Base-by-base conservation (phyloP, 768 basidiomycete genomes). In the Tephrocybe sp. region DNA sequence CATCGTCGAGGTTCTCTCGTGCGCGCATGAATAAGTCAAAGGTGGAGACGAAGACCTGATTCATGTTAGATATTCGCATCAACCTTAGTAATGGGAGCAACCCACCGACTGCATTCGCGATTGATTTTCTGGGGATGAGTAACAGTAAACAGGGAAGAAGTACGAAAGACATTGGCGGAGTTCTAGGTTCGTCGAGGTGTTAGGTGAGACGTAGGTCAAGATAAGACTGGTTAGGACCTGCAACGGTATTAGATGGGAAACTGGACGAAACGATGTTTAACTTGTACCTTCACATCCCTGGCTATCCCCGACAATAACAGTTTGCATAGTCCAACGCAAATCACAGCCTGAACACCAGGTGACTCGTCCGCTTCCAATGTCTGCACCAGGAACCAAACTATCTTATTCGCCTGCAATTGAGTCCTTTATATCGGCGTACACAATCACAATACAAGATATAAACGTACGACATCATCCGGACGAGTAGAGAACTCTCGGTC, bases 81-180 rank as follows among this genome's bases (percentile, higher is more conserved):
- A 13, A 15, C 19, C 6, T 29, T 23, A 9, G 13, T 15, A 4
- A 34, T 12, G 33, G 13, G 33, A n/a, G 24, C 19, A 3, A 61
- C 73, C 23, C 51, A 78, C 78, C 43, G 67, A 67, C 45, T 75
- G 80, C 56, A 73, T 83, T 74, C 74, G 79, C 63, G 58, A 76
- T 68, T 97, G 94, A 61, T 97, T 95, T 15, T 62, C 66, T 5
- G 83, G 66, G 0, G 90, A 86, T 0, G 94, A 91, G 65, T 90
- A 97, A 62, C 91, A 91, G 63, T 91, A 97, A 0, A 93, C 85
- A 0, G 93, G 92, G 72, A 99, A 88, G 76, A 98, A 97, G 65
- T 97, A 97, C 4, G 91, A 84, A 12, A 99, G 73, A 61, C 93
- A 97, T 66, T 98, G 95, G 37, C 92, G 78, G 15, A 97, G 74